phyloP scores from a whole-genome alignment of 2,329 filamentous ascomycete genomes.

The Epichloe gansuensis region DNA sequence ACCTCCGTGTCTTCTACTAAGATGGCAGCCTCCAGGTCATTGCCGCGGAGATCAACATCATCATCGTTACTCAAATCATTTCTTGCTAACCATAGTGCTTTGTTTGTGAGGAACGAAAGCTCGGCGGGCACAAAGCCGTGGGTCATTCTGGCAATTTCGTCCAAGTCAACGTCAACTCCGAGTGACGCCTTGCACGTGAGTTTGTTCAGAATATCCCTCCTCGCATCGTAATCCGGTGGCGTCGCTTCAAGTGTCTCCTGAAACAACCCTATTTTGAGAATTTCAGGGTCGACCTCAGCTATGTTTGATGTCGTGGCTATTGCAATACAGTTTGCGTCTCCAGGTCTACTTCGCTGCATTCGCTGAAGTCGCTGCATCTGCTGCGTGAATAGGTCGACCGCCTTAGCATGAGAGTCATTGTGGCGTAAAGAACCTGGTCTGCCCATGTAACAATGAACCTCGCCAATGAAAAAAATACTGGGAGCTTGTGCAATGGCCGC shows the following conservation, averaged over 20 bases:
- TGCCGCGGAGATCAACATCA: slow-evolving; percentile 12
- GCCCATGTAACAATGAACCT: slow-evolving; percentile 74
- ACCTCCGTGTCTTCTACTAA: not conserved
- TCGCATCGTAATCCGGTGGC: slow-evolving; percentile 67
- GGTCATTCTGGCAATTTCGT: slow-evolving; percentile 64
- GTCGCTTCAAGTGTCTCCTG: slow-evolving; percentile 77
- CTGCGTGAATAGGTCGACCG: slow-evolving; percentile 68
- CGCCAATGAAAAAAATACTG: slow-evolving; percentile 82
- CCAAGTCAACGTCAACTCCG: slow-evolving; percentile 60
- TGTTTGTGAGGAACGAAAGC: slow-evolving; percentile 50
- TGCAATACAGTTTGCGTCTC: slow-evolving; percentile 69
- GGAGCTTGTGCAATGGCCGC: slow-evolving; percentile 78
- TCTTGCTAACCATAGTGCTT: slow-evolving; percentile 28
- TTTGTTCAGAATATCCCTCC: slow-evolving; percentile 66
- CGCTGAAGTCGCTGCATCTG: slow-evolving; percentile 67
- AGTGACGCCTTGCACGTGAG: slow-evolving; percentile 56
- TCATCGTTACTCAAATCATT: slow-evolving; percentile 18
- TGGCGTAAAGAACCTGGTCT: slow-evolving; percentile 67
- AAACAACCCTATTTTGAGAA: slow-evolving; percentile 65
- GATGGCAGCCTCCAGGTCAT: slow-evolving; percentile 4
- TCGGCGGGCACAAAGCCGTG: slow-evolving; percentile 92
- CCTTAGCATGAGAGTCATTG: slow-evolving; percentile 80
- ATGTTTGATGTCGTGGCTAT: slow-evolving; percentile 84
- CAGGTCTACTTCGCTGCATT: slow-evolving; percentile 52
- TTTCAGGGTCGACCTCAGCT: slow-evolving; percentile 70